Evolutionary conservation across 2,329 filamentous ascomycete genomes (phyloP).

Genomic region (Sordariomycetes sp.): DNA sequence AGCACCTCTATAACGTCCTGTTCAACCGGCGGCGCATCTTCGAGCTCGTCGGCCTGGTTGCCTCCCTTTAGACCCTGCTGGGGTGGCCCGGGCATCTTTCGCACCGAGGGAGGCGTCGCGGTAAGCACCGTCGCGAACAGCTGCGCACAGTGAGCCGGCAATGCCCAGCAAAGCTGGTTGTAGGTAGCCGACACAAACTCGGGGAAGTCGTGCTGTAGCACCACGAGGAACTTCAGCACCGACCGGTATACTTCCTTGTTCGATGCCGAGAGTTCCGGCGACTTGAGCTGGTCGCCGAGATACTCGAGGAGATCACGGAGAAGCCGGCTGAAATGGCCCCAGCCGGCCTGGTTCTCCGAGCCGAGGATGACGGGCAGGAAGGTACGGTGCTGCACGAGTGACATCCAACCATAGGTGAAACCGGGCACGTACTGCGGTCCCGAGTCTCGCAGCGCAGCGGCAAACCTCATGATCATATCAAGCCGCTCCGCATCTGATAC

Average conservation of each 20-base stretch:
- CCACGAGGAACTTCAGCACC: conserved; percentile 66
- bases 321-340: conserved; percentile 61
- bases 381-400: conserved; percentile 68
- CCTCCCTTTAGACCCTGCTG: conserved; percentile 56
- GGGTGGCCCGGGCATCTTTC: conserved; percentile 62
- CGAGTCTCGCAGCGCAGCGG: conserved; percentile 56
- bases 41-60: conserved; percentile 63
- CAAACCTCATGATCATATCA: conserved; percentile 61
- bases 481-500: conserved; percentile 46
- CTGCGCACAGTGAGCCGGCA: conserved; percentile 76
- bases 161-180: conserved; percentile 64
- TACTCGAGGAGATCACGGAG: conserved; percentile 60
- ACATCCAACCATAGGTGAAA: conserved; percentile 78
- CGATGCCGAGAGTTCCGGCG: conserved; percentile 51
- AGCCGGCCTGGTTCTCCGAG: conserved; percentile 49
- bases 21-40: conserved; percentile 50
- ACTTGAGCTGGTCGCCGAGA: conserved; percentile 68
- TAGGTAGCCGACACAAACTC: conserved; percentile 87
- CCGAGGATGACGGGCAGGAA: conserved; percentile 69
- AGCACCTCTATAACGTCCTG: conserved; percentile 48
- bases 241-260: conserved; percentile 78
- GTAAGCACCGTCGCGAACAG: conserved; percentile 79
- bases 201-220: conserved; percentile 87
- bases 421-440: conserved; percentile 67
- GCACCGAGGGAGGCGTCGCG: conserved; percentile 57